Conservation (phyloP, 2,329 filamentous ascomycete species). For the Emmonsiellopsis sp. region DNA sequence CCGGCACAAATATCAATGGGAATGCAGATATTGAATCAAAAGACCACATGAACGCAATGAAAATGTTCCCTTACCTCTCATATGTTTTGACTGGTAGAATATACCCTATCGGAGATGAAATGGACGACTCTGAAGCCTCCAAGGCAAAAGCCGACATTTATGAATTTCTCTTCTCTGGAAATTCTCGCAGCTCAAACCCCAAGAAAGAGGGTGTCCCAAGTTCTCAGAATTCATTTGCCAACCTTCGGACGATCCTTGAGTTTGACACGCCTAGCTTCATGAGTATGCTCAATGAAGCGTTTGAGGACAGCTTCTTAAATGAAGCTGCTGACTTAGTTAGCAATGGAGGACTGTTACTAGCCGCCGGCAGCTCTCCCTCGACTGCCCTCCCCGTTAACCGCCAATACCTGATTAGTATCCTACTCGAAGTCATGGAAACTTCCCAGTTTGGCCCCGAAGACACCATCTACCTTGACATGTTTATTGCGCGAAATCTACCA, state of each 20-base stretch:
- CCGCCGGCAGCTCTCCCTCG: slow-evolving; percentile 54
- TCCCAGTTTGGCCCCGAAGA: slow-evolving; percentile 68
- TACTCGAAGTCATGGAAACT: slow-evolving; percentile 81
- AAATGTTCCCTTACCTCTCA: slow-evolving; percentile 90
- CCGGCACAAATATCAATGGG: slow-evolving; percentile 22
- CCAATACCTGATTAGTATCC: slow-evolving; percentile 84
- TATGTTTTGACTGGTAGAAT: slow-evolving; percentile 80
- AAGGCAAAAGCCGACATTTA: slow-evolving; percentile 84
- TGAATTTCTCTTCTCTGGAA: slow-evolving; percentile 85
- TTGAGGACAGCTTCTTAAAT: slow-evolving; percentile 90
- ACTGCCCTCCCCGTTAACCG: slow-evolving; percentile 63
- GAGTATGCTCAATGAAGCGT: slow-evolving; percentile 92
- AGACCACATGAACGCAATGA: slow-evolving; percentile 60
- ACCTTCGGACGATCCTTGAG: slow-evolving; percentile 72
- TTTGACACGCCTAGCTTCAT: slow-evolving; percentile 89
- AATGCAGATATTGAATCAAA: slow-evolving; percentile 48
- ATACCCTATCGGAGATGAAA: slow-evolving; percentile 75
- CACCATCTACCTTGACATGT: slow-evolving; percentile 96
- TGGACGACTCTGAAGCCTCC: slow-evolving; percentile 63
- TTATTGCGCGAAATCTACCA: slow-evolving; percentile 86
- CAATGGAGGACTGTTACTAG: slow-evolving; percentile 43
- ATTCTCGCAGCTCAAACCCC: slow-evolving; percentile 52
- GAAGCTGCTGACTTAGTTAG: slow-evolving; percentile 57
- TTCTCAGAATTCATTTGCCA: slow-evolving; percentile 68
- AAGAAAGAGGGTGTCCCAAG: slow-evolving; percentile 17